Evolutionary conservation across 305 asterid genomes (phyloP).

Genomic region (Fraxinus sp.): DNA sequence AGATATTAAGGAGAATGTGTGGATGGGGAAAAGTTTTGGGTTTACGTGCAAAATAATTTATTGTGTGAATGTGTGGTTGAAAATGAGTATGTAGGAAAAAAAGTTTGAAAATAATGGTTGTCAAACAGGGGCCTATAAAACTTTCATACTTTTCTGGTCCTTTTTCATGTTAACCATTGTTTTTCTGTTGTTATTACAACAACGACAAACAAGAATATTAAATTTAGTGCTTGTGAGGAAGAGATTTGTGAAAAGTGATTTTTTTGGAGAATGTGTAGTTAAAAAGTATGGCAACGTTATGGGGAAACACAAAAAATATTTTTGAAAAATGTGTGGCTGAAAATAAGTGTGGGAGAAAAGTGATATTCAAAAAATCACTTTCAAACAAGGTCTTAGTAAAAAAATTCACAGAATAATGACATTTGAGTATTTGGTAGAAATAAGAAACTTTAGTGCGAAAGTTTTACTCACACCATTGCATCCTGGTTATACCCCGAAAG

Average conservation of each 20-base stretch:
- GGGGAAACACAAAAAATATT: neutral
- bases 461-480: neutral
- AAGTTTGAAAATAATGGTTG: neutral
- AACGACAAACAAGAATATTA: neutral
- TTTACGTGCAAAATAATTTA: neutral
- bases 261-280: neutral
- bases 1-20: neutral
- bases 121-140: neutral
- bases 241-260: neutral
- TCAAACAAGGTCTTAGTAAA: neutral
- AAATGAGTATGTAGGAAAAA: neutral
- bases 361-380: neutral
- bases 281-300: neutral
- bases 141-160: neutral
- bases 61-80: neutral
- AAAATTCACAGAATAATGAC: neutral
- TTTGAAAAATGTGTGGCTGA: neutral
- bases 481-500: constrained; percentile 1
- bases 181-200: neutral
- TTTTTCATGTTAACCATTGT: neutral
- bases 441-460: neutral
- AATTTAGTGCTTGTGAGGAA: neutral
- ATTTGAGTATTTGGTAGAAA: neutral
- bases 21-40: neutral
- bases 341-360: neutral